A percentile compares a stretch with the other conserved stretches of the same genome.
These are phyloP conservation scores for Aspergillus pseudoviridinutans DNA, from an alignment of 2,329 filamentous ascomycete species.

Conservation along the genomic window DNA sequence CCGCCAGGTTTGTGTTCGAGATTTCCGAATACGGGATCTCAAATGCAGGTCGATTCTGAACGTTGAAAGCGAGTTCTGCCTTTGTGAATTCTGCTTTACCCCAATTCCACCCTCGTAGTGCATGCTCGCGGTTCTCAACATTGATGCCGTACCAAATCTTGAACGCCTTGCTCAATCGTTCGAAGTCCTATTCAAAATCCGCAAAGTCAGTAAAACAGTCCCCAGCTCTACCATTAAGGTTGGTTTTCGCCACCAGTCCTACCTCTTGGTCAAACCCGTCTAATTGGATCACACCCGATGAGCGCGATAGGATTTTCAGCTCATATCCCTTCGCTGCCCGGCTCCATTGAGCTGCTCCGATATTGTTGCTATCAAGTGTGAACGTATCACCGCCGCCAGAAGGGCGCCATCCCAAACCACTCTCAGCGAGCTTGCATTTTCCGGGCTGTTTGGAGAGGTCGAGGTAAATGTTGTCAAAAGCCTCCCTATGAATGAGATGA, in stretches of 20 bases:
- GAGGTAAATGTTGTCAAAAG: conserved; percentile 94
- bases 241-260: conserved; percentile 9
- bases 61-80: conserved; percentile 91
- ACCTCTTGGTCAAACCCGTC: conserved; percentile 91
- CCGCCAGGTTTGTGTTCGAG: conserved; percentile 93
- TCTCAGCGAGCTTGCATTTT: conserved; percentile 92
- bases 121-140: conserved; percentile 89
- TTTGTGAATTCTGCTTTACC: conserved; percentile 97
- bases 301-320: conserved; percentile 82
- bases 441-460: conserved; percentile 90
- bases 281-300: conserved; percentile 81
- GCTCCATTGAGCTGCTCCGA: conserved; percentile 89
- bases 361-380: conserved; percentile 82
- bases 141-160: conserved; percentile 97
- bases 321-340: conserved; percentile 88
- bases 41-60: conserved; percentile 93
- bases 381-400: conserved; percentile 83
- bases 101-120: conserved; percentile 97
- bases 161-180: conserved; percentile 86
- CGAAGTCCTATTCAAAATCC: conserved; percentile 66
- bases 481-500: conserved; percentile 58
- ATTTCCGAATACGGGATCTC: conserved; percentile 97
- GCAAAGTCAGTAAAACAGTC: neutral
- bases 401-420: conserved; percentile 93
- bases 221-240: neutral